These are phyloP conservation scores for Ajuga chamaepitys DNA, from an alignment of 257 asterid genomes.

Conservation along the genomic window DNA sequence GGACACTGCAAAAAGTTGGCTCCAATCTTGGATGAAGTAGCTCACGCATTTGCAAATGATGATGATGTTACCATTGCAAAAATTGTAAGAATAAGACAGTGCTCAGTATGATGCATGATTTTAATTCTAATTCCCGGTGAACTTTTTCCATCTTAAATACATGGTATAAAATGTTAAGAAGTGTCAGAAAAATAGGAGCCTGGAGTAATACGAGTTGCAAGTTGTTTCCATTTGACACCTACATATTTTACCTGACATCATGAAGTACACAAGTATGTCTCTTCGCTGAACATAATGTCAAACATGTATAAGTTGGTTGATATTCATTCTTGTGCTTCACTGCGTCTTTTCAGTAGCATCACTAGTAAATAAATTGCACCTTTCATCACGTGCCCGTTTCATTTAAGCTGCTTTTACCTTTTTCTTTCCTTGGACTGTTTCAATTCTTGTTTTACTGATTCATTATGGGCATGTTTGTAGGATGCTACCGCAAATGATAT, in stretches of 20 bases:
- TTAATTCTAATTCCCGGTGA: neutral
- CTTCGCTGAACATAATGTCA: neutral
- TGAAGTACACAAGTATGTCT: neutral
- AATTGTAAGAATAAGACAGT: conserved; percentile 42
- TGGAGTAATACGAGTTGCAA: neutral
- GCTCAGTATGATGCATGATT: neutral
- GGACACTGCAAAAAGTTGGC: conserved; percentile 92
- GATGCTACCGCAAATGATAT: conserved; percentile 84
- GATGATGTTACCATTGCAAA: conserved; percentile 70
- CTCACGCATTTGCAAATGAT: conserved; percentile 56
- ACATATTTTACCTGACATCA: neutral
- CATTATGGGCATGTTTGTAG: conserved; percentile 26
- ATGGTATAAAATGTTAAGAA: neutral
- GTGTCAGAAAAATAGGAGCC: neutral
- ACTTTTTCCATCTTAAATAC: neutral
- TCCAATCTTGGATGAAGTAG: conserved; percentile 91
- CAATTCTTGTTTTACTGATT: neutral
- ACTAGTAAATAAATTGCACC: neutral
- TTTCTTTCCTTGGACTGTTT: neutral
- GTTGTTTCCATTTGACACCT: neutral
- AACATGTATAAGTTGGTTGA: neutral
- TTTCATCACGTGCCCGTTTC: neutral
- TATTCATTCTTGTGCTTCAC: neutral
- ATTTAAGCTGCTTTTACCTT: neutral
- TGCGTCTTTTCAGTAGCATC: neutral